Evolutionary conservation across 2,329 filamentous ascomycete genomes (phyloP).

Genomic region (Lizonia empirigonia): DNA sequence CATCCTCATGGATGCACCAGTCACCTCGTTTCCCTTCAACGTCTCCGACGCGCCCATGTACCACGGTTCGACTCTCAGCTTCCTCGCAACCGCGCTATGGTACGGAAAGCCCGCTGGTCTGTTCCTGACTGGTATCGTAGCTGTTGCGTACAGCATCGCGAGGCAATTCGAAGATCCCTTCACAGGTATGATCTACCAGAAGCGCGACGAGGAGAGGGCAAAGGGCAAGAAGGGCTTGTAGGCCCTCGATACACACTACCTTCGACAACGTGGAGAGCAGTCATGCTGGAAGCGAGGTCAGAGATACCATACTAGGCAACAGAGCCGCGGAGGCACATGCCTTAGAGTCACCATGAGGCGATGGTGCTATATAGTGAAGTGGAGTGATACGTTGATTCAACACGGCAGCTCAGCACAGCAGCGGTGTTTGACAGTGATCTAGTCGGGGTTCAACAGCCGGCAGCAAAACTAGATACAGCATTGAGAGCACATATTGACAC

Average conservation of each 20-base stretch:
- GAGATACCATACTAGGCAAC: neutral
- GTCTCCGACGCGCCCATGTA: constrained; percentile 94
- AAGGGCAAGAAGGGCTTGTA: constrained; percentile 46
- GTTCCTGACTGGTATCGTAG: constrained; percentile 74
- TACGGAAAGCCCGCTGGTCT: constrained; percentile 88
- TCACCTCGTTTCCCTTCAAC: constrained; percentile 96
- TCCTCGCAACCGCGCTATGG: constrained; percentile 83
- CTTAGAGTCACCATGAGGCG: neutral
- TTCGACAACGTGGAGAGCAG: neutral
- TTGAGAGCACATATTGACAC: constrained; percentile 19
- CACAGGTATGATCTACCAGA: constrained; percentile 89
- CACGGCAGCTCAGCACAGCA: constrained; percentile 21
- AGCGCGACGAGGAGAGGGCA: constrained; percentile 66
- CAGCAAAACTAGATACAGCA: constrained; percentile 19
- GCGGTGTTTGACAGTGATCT: constrained; percentile 12
- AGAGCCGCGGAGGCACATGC: neutral
- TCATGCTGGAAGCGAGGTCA: neutral
- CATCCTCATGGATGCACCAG: constrained; percentile 93
- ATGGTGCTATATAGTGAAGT: constrained; percentile 1
- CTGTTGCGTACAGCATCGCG: constrained; percentile 78
- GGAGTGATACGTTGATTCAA: constrained; percentile 14
- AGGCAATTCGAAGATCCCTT: constrained; percentile 92
- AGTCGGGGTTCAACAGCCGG: constrained; percentile 23
- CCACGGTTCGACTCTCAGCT: constrained; percentile 89
- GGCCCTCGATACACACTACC: neutral